Percentiles rank a stretch among this genome's conserved stretches.
phyloP scores from a whole-genome alignment of 148 eudicot genomes.

The Rhododendron ferrugineum region DNA sequence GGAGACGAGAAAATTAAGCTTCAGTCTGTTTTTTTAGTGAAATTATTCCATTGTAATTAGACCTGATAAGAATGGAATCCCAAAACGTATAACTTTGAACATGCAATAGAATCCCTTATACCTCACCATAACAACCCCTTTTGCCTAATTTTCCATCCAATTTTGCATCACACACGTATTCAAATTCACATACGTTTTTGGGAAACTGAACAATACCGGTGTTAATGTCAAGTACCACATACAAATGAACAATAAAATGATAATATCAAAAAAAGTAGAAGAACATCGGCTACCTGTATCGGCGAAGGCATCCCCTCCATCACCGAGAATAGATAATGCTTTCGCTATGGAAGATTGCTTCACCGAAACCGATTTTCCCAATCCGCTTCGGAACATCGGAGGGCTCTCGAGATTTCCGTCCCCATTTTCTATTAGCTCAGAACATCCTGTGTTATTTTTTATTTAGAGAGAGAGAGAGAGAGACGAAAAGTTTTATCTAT shows the following conservation, averaged over 20 bases:
- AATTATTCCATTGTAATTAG: not conserved
- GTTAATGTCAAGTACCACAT: not conserved
- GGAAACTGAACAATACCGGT: not conserved
- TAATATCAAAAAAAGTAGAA: not conserved
- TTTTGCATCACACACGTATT: not conserved
- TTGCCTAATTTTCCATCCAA: not conserved
- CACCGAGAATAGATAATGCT: slow-evolving; percentile 48
- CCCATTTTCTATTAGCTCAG: slow-evolving; percentile 36
- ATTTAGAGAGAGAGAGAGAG: not conserved
- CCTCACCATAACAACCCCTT: slow-evolving; percentile 1
- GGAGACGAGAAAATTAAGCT: not conserved
- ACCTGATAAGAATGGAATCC: not conserved
- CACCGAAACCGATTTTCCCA: slow-evolving; percentile 43
- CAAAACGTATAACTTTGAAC: not conserved
- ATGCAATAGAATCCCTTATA: not conserved
- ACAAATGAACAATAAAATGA: not conserved
- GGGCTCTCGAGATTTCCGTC: slow-evolving; percentile 12
- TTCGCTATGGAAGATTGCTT: slow-evolving; percentile 47
- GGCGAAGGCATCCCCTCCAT: slow-evolving; percentile 16
- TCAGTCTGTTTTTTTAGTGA: not conserved
- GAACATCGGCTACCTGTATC: slow-evolving; percentile 16
- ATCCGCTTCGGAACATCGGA: slow-evolving; percentile 51
- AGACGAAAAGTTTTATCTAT: not conserved
- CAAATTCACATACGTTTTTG: not conserved
- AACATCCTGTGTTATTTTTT: slow-evolving; percentile 29